Conservation (phyloP, 805 yeast genomes). For the Candida nonsorbophila region DNA sequence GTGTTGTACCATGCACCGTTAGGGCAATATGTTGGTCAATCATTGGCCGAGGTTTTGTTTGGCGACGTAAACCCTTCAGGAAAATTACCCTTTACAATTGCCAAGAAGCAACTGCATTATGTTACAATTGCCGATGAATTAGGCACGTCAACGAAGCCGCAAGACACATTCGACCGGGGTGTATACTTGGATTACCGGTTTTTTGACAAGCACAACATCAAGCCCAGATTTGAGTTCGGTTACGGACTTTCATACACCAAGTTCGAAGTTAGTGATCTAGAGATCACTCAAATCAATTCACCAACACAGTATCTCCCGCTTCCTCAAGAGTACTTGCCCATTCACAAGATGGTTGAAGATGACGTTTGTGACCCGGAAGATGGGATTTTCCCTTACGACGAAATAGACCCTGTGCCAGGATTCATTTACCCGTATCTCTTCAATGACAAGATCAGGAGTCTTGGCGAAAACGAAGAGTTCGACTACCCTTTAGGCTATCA, state of each 20-base stretch:
- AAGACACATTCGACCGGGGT: constrained; percentile 43
- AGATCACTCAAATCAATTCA: constrained; percentile 35
- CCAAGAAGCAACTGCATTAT: constrained; percentile 44
- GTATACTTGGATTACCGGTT: constrained; percentile 51
- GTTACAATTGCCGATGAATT: constrained; percentile 39
- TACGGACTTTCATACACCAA: constrained; percentile 54
- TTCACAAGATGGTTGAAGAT: constrained; percentile 36
- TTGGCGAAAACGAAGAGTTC: constrained; percentile 31
- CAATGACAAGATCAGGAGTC: constrained; percentile 25
- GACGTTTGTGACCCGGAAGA: constrained; percentile 51
- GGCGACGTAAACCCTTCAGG: constrained; percentile 65
- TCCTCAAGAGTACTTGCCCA: constrained; percentile 43
- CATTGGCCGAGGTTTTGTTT: constrained; percentile 52
- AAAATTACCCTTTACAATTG: constrained; percentile 57
- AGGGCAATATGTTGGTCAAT: constrained; percentile 54
- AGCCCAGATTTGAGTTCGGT: constrained; percentile 59
- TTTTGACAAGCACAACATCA: constrained; percentile 51
- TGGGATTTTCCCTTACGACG: constrained; percentile 48
- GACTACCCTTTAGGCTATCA: constrained; percentile 35
- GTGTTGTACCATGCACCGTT: constrained; percentile 52
- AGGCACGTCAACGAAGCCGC: constrained; percentile 25
- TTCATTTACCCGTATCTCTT: constrained; percentile 51
- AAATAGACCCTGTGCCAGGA: constrained; percentile 49
- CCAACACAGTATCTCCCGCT: constrained; percentile 43
- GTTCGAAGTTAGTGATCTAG: constrained; percentile 29